Base-by-base conservation (phyloP, 768 basidiomycete species). In the Leccinellum rugosiceps region DNA sequence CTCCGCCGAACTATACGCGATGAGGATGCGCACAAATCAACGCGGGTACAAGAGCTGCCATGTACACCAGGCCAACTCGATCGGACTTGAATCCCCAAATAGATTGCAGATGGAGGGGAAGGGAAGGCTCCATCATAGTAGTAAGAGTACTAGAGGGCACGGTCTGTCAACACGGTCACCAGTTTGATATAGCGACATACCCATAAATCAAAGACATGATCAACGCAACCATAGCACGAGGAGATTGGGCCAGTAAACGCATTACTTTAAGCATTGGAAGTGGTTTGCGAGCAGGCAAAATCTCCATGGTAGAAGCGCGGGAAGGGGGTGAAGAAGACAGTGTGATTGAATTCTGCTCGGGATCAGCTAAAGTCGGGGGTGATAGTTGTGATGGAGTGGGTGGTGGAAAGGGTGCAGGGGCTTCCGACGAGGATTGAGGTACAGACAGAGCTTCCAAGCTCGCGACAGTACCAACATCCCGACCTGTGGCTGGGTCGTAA, bases 41-140 rank as follows among this genome's bases (percentile, higher is more conserved):
- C 0, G 83, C 81, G 1, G 87, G 88, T 7, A 87, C 70, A 25
- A 86, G 80, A 9, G 80, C 78, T 8, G 83, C 87, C 56, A 90
- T 72, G 66, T 85, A 86, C 15, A 88, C 78, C n/a, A 90, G 63
- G 8, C 89, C 89, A 10, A 88, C 83, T 66, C 58, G 72, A 68
- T n/a, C 67, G 0, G 84, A 76, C 53, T 76, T 59, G 41, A 81
- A 75, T 5, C 69, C 68, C 80, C 83, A 87, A 7, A 78, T 58
- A 11, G 65, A 64, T 59, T 82, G 78, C 34, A 86, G 65, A 58
- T 81, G 82, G 26, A 86, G 67, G 1, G 85, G 83, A 35, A 87
- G 70, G 6, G 83, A 74, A 15, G 86, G 83, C 52, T 86, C 86
- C 62, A 78, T 77, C 50, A 75, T 75, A 34, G 75, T 80, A 51